Evolutionary conservation across 352 stramenopile species (phyloP).

Genomic region (Globisporangium rhizosaccharum): DNA sequence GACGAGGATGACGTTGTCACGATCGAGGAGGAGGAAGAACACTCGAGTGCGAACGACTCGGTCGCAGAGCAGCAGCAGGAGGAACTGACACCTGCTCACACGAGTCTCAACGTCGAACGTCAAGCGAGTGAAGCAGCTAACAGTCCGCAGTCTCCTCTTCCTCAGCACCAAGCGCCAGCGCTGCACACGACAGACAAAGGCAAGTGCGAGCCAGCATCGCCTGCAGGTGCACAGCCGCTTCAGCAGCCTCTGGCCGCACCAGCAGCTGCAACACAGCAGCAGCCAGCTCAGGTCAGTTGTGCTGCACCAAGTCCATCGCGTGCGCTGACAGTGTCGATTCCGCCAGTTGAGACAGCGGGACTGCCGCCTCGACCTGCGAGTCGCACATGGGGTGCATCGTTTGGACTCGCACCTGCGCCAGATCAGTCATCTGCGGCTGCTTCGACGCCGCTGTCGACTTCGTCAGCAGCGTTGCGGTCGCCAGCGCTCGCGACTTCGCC

Average conservation of each 20-base stretch:
- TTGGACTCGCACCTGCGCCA: constrained; percentile 6
- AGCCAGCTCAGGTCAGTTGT: not conserved
- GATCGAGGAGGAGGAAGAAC: not conserved
- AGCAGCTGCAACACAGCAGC: not conserved
- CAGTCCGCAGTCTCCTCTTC: no score
- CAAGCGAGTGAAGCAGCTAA: no score
- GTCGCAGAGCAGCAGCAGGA: no score
- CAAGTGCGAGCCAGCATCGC: no score
- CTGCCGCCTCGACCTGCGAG: constrained; percentile 4
- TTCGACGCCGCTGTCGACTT: not conserved
- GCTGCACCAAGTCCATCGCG: not conserved
- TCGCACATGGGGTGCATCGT: constrained; percentile 10
- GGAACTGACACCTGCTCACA: no score
- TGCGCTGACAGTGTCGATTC: not conserved
- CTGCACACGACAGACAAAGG: no score
- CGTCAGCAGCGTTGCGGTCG: not conserved
- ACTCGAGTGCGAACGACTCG: not conserved
- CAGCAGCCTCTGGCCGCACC: no score
- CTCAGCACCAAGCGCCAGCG: no score
- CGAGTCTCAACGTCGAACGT: no score
- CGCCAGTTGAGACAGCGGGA: not conserved
- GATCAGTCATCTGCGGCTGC: not conserved
- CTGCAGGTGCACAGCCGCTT: no score
- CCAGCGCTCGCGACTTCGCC: constrained; percentile 10
- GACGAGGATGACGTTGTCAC: not conserved